Evolutionary conservation across 2,329 filamentous ascomycete species (phyloP).

Genomic region (Colletotrichum camelliae): DNA sequence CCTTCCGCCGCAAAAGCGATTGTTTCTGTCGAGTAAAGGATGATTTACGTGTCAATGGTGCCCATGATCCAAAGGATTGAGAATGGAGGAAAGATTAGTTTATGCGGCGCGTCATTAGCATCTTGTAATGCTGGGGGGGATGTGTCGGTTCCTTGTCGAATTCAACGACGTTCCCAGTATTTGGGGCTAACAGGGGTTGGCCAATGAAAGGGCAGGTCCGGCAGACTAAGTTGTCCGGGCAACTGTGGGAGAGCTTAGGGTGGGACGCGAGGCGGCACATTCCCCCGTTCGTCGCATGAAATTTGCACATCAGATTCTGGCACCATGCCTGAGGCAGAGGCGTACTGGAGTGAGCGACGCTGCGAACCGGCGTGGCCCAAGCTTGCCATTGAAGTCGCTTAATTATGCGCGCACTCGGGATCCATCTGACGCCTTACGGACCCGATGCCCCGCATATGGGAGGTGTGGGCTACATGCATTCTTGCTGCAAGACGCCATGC

Average conservation of each 20-base stretch:
- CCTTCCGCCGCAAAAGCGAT: constrained; percentile 11
- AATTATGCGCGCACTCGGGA: background rate
- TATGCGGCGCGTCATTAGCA: constrained; percentile 38
- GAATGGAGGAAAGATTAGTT: constrained; percentile 38
- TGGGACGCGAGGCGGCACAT: background rate
- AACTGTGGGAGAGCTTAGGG: constrained; percentile 10
- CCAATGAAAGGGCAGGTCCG: constrained; percentile 13
- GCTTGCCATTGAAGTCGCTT: background rate
- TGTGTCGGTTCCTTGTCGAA: constrained; percentile 23
- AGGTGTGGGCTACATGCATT: background rate
- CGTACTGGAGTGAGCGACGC: background rate
- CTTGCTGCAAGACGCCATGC: background rate
- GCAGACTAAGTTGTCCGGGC: constrained; percentile 27
- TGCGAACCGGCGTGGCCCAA: background rate
- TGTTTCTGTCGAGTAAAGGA: constrained; percentile 31
- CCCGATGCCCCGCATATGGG: background rate
- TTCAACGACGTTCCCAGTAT: constrained; percentile 19
- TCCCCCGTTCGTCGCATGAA: constrained; percentile 3
- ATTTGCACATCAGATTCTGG: background rate
- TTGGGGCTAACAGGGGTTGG: constrained; percentile 19
- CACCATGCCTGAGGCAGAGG: constrained; percentile 2
- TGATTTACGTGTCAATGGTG: constrained; percentile 45
- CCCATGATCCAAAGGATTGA: constrained; percentile 40
- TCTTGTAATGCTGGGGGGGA: constrained; percentile 19
- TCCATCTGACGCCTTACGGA: background rate